Base-by-base conservation (phyloP, 2,329 filamentous ascomycete species). In the Exophiala spinifera region DNA sequence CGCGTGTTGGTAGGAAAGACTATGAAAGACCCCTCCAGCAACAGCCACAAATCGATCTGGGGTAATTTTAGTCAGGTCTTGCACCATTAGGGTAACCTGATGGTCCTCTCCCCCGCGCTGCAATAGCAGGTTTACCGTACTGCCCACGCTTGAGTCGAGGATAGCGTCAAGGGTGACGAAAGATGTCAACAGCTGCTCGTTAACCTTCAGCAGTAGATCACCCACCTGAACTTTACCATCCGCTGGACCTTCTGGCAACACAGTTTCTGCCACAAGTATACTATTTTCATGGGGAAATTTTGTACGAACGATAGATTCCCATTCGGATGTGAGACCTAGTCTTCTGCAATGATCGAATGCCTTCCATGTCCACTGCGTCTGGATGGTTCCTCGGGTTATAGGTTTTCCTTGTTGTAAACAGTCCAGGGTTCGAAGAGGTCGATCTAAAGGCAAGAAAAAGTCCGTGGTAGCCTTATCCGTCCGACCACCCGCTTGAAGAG, bases 1-100 rank as follows among this genome's bases (percentile, higher is more conserved):
- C n/a, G 94, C 91, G 72, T 97, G 91, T 69, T 99, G 94, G 70
- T 99, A 99, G 1, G 95, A 99, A 15, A 99, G 78, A 68, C 95
- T 84, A 74, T 99, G 95, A 76, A 99, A 97, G 55, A 91, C 91
- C 19, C 86, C 94, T 15, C 94, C 95, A 39, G 91, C 89, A 40
- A 97, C 92, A 3, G 91, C 89, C 50, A 97, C 88, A 68, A 97
- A 99, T 57, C 91, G 87, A 72, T 96, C 91, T 13, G 95, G 94
- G 2, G 94, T 97, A 69, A 99, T 99, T 53, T 82, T 82, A 75
- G 99, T 94, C 58, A 99, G 79, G 69, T 99, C 89, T 45, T 89
- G 91, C 40, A 97, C 91, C 49, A 84, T 76, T 51, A 97, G 81
- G 55, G 94, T 86, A 13, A 96, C 85, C 67, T 94, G 86, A 33